These are phyloP conservation scores for Fusarium solani-melongenae DNA, from an alignment of 2,329 filamentous ascomycete genomes.

Conservation along the genomic window DNA sequence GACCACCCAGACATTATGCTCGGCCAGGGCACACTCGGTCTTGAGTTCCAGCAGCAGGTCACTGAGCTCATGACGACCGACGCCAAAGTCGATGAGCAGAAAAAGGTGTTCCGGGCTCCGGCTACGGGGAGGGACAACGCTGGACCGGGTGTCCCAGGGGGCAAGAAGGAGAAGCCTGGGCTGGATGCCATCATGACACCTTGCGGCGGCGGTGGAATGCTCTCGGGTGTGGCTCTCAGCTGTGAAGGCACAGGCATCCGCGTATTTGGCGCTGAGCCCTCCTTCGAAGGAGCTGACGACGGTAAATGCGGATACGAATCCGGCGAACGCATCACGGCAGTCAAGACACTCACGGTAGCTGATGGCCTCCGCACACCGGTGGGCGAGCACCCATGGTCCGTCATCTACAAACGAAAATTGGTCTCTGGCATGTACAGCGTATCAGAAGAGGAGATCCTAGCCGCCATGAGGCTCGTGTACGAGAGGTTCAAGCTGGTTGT, in stretches of 20 bases:
- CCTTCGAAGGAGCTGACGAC: constrained; percentile 86
- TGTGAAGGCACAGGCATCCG: constrained; percentile 75
- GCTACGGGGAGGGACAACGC: constrained; percentile 35
- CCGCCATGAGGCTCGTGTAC: constrained; percentile 79
- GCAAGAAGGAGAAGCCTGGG: constrained; percentile 40
- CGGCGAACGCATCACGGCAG: constrained; percentile 72
- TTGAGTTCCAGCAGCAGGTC: constrained; percentile 85
- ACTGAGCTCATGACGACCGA: constrained; percentile 58
- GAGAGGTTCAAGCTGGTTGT: constrained; percentile 93
- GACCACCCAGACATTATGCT: constrained; percentile 93
- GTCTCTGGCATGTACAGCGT: constrained; percentile 79
- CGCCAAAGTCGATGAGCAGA: constrained; percentile 27
- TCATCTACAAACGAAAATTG: constrained; percentile 79
- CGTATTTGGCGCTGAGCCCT: constrained; percentile 91
- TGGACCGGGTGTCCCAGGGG: constrained; percentile 6
- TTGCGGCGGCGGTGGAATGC: constrained; percentile 88
- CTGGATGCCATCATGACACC: constrained; percentile 83
- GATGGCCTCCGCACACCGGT: constrained; percentile 90
- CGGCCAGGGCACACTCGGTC: constrained; percentile 88
- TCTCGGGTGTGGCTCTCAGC: constrained; percentile 83
- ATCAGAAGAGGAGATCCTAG: constrained; percentile 82
- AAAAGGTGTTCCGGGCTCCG: constrained; percentile 29
- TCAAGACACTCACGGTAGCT: constrained; percentile 84
- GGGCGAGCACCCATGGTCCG: constrained; percentile 77
- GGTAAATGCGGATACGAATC: constrained; percentile 75